These are phyloP conservation scores for Marasmius sp. DNA, from an alignment of 1,284 basidiomycete genomes.

Conservation along the genomic window DNA sequence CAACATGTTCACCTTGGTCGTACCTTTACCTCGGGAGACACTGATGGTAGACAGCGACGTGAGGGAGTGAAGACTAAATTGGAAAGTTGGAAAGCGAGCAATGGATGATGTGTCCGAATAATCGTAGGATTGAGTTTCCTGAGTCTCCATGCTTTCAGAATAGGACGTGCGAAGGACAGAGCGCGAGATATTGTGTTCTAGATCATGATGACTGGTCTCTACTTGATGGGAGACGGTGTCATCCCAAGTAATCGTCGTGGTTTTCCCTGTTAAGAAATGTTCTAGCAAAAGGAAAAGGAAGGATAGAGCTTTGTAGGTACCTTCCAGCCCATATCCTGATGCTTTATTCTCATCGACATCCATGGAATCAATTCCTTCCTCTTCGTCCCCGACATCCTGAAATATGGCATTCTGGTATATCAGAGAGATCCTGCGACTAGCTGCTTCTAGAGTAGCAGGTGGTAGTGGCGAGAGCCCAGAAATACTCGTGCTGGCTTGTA, in stretches of 20 bases:
- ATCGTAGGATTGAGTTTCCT: slow-evolving; percentile 46
- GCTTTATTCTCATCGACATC: slow-evolving; percentile 11
- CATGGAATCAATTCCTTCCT: slow-evolving; percentile 22
- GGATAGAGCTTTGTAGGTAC: neutral
- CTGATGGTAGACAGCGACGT: slow-evolving; percentile 44
- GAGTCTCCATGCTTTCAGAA: slow-evolving; percentile 41
- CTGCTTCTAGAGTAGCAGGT: slow-evolving; percentile 56
- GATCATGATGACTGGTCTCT: slow-evolving; percentile 3
- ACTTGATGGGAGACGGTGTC: slow-evolving; percentile 25
- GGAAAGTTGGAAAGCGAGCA: slow-evolving; percentile 62
- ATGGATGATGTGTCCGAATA: slow-evolving; percentile 69
- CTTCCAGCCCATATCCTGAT: slow-evolving; percentile 16
- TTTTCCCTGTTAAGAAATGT: neutral
- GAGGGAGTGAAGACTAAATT: slow-evolving; percentile 60
- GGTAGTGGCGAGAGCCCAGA: slow-evolving; percentile 28
- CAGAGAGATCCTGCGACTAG: slow-evolving; percentile 59
- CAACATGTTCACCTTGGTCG: slow-evolving; percentile 53
- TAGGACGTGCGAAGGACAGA: slow-evolving; percentile 18
- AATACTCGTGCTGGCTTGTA: slow-evolving; percentile 6
- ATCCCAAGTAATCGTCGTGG: slow-evolving; percentile 17
- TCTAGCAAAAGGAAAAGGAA: neutral
- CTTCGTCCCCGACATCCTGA: slow-evolving; percentile 35
- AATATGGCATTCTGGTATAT: slow-evolving; percentile 70
- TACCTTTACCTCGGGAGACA: slow-evolving; percentile 17
- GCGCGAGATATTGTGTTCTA: slow-evolving; percentile 15